Percentiles rank a stretch among this genome's conserved stretches.
Evolutionary conservation across 2,329 filamentous ascomycete genomes (phyloP).

Genomic region (Fusarium sp.): DNA sequence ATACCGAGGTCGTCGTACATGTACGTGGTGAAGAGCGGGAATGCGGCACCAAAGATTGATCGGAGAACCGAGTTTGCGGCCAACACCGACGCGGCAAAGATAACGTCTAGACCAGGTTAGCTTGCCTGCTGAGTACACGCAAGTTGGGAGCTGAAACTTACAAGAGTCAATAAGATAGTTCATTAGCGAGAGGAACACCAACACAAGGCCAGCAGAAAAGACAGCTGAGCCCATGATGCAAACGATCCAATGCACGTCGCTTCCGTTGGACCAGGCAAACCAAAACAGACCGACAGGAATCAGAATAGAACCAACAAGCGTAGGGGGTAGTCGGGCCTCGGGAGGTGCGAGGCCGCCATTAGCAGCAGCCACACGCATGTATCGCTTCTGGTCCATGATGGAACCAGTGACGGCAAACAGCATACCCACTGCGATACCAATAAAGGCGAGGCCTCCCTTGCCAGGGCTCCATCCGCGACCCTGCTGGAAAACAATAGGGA

Average conservation of each 20-base stretch:
- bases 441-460: constrained; percentile 70
- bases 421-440: constrained; percentile 75
- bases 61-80: constrained; percentile 79
- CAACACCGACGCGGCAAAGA: constrained; percentile 81
- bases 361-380: constrained; percentile 56
- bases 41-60: constrained; percentile 77
- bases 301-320: constrained; percentile 68
- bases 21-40: constrained; percentile 76
- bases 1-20: constrained; percentile 73
- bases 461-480: constrained; percentile 68
- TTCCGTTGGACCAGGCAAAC: constrained; percentile 73
- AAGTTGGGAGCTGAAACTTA: constrained; percentile 33
- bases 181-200: constrained; percentile 74
- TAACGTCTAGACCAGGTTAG: constrained; percentile 61
- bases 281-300: constrained; percentile 73
- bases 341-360: constrained; percentile 70
- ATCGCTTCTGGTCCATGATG: constrained; percentile 65
- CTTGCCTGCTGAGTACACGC: background rate
- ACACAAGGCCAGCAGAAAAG: constrained; percentile 68
- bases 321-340: constrained; percentile 71
- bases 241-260: constrained; percentile 68
- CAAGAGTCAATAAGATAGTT: constrained; percentile 77
- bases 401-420: constrained; percentile 65
- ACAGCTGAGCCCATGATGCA: constrained; percentile 55
- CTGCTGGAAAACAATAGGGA: constrained; percentile 72